These are phyloP conservation scores for Phaffia australis DNA, from an alignment of 768 basidiomycete genomes.

Conservation along the genomic window DNA sequence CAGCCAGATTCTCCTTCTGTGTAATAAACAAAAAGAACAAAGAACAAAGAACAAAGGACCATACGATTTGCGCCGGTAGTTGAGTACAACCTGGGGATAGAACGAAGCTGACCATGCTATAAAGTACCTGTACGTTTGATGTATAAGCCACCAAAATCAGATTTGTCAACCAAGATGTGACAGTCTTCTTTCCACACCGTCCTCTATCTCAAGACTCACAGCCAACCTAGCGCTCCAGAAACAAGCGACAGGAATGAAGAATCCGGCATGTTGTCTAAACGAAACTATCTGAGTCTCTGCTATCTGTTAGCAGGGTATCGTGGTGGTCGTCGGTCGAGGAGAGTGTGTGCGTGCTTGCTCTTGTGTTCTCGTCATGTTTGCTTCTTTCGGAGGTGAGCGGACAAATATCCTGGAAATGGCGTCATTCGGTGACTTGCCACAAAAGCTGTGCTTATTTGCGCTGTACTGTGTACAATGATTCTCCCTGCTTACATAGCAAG, in stretches of 20 bases:
- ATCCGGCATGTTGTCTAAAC: not conserved
- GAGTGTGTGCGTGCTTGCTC: no score
- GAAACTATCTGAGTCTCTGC: no score
- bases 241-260: not conserved
- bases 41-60: slow-evolving; percentile 16
- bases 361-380: no score
- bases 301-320: no score
- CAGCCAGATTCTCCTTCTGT: not conserved
- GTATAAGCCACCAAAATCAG: not conserved
- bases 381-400: no score
- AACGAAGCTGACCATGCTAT: slow-evolving; percentile 35
- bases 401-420: no score
- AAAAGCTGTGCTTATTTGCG: not conserved
- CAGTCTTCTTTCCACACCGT: not conserved
- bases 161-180: not conserved
- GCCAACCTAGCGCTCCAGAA: slow-evolving; percentile 6
- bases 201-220: not conserved
- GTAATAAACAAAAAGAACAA: slow-evolving; percentile 1
- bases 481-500: not conserved
- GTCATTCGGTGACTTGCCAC: no score
- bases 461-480: not conserved
- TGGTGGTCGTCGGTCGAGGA: no score
- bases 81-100: slow-evolving; percentile 40
- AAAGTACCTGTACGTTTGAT: slow-evolving; percentile 22
- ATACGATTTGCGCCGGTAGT: slow-evolving; percentile 37